Conservation (phyloP, 2,329 filamentous ascomycete species). For the Neofusicoccum kwambonambiense region DNA sequence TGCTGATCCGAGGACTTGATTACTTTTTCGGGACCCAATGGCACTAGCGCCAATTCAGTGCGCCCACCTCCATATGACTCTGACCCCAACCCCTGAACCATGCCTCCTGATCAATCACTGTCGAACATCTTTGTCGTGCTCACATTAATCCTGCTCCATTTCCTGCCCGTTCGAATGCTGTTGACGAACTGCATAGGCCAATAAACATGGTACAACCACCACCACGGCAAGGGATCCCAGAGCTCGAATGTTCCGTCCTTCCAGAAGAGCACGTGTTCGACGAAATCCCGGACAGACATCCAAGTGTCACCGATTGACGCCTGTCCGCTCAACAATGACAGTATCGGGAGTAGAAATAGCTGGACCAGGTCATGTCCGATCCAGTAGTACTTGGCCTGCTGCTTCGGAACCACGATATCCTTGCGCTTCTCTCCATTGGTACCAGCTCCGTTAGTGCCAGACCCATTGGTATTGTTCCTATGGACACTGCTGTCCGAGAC, state of each 20-base stretch:
- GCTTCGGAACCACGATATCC: conserved; percentile 22
- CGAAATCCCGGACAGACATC: conserved; percentile 28
- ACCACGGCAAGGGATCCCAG: conserved; percentile 52
- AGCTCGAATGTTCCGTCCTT: conserved; percentile 50
- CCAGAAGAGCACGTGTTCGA: conserved; percentile 47
- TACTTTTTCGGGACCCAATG: background rate
- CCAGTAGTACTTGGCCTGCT: conserved; percentile 56
- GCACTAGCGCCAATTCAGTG: background rate
- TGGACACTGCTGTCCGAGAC: conserved; percentile 27
- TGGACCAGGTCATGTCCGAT: conserved; percentile 65
- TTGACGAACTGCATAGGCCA: conserved; percentile 54
- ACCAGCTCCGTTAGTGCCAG: background rate
- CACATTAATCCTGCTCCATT: conserved; percentile 67
- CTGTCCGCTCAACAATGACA: conserved; percentile 7
- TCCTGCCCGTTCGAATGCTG: conserved; percentile 45
- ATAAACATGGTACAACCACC: conserved; percentile 54
- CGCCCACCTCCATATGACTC: background rate
- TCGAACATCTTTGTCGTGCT: conserved; percentile 63
- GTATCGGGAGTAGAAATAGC: conserved; percentile 42
- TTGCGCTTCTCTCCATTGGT: conserved; percentile 21
- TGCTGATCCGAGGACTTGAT: background rate
- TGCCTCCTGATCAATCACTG: background rate
- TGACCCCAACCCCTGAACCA: no score
- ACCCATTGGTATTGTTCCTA: background rate
- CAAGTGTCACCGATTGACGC: conserved; percentile 20